phyloP scores from a whole-genome alignment of 768 basidiomycete genomes.

The Tylopilus plumbeoviolaceoides region DNA sequence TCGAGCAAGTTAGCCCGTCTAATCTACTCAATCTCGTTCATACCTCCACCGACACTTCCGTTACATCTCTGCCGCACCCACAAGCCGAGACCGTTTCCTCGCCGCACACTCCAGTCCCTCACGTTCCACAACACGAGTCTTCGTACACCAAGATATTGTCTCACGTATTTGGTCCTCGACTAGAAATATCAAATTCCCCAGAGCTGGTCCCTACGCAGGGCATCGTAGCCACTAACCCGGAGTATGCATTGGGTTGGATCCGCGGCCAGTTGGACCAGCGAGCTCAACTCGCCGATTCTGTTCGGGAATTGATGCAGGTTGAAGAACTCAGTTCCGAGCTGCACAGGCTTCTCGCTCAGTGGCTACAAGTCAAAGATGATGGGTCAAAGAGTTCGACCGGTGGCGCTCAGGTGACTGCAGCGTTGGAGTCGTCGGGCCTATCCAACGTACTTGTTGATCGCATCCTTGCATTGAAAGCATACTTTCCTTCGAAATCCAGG shows the following conservation, averaged over 20 bases:
- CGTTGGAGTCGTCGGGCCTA: constrained; percentile 40
- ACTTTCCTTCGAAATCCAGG: constrained; percentile 66
- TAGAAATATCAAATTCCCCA: constrained; percentile 86
- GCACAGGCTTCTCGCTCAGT: constrained; percentile 71
- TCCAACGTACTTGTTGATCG: constrained; percentile 45
- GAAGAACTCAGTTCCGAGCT: constrained; percentile 47
- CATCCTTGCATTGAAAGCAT: constrained; percentile 55
- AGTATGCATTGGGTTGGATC: constrained; percentile 90
- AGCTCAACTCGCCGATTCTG: constrained; percentile 56
- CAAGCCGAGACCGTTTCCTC: constrained; percentile 34
- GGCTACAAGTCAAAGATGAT: constrained; percentile 78
- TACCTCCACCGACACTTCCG: constrained; percentile 34
- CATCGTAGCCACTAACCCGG: constrained; percentile 79
- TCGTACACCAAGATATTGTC: constrained; percentile 88
- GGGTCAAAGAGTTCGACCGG: constrained; percentile 52
- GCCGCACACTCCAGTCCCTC: constrained; percentile 37
- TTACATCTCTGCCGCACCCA: constrained; percentile 45
- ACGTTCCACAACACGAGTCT: constrained; percentile 85
- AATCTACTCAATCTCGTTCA: constrained; percentile 55
- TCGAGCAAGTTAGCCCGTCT: constrained; percentile 32
- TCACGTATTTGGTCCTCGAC: constrained; percentile 72
- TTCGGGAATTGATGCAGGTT: constrained; percentile 62
- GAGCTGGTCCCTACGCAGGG: constrained; percentile 67
- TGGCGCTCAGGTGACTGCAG: constrained; percentile 52
- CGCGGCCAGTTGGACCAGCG: constrained; percentile 78